Conservation (phyloP, 2,329 filamentous ascomycete species). For the Aplosporella prunicola region DNA sequence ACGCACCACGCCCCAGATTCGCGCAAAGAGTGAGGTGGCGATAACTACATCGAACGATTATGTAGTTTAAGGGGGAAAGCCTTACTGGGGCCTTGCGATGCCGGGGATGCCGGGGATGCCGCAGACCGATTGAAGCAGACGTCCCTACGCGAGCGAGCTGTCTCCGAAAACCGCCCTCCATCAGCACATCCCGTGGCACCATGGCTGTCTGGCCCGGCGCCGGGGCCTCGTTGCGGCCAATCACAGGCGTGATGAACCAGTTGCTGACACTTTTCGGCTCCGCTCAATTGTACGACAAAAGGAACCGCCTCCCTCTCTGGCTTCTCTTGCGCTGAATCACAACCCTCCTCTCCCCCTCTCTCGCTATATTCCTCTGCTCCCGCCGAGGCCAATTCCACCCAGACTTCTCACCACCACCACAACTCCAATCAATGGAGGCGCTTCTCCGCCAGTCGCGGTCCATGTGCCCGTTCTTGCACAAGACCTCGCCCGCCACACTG, state of each 20-base stretch:
- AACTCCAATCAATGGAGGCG: conserved; percentile 64
- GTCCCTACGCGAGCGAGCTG: too few species aligned
- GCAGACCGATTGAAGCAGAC: too few species aligned
- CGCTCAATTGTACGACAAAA: conserved; percentile 2
- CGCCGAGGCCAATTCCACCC: neutral
- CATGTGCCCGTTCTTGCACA: conserved; percentile 95
- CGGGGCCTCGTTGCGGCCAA: conserved; percentile 1
- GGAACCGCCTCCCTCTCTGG: conserved; percentile 1
- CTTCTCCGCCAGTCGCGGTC: conserved; percentile 90
- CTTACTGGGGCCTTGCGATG: too few species aligned
- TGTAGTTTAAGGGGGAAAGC: too few species aligned
- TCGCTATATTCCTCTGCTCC: neutral
- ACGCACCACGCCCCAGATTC: too few species aligned
- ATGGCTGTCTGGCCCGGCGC: conserved; percentile 7
- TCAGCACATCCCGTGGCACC: too few species aligned
- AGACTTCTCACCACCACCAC: neutral
- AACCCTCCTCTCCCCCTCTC: neutral
- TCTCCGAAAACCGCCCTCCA: too few species aligned
- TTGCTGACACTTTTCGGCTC: conserved; percentile 11
- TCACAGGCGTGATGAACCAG: neutral
- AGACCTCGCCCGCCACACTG: conserved; percentile 82
- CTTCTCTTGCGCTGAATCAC: conserved; percentile 1
- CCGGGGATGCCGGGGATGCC: too few species aligned
- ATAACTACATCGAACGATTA: too few species aligned
- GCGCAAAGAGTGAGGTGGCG: too few species aligned